Base-by-base conservation (phyloP, 169 alveolate species). In the Plasmodium vinckei region DNA sequence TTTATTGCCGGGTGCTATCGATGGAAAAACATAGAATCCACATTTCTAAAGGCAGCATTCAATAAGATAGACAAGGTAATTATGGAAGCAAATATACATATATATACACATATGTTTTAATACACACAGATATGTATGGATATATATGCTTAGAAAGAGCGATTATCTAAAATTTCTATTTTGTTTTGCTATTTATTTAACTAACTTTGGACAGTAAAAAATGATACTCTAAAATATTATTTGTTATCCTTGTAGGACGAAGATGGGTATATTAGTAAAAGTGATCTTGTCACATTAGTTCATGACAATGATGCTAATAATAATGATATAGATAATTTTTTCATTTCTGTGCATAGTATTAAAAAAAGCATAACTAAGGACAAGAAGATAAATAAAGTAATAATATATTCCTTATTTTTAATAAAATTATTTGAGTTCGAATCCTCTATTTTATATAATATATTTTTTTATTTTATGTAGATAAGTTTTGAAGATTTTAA, bases 51-150 rank as follows among this genome's bases (percentile, higher is more conserved):
- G 53, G 90, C 90, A 33, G 90, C 90, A 49, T 82, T 82, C 75
- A 82, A 82, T n/a, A 82, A 82, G 54, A 82, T 82, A 59, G 90
- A 82, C 61, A 82, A 82, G 90, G 90, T 82, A 56, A 10, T n/a
- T 39, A 44, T n/a, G 53, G 39, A 5, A 79, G 15, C 19, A 23
- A 49, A 47, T 12, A 39, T 53, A 64, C 19, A 9, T 42, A 47
- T 72, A 56, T 51, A 42, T 9, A 17, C 47, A 21, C 47, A 63
- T 9, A n/a, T 69, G 27, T 51, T 33, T 27, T 33, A 33, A 33
- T 33, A 7, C 42, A 33, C 42, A 33, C 42, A 33, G 4, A 33
- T 33, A 4, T 33, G 42, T 33, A 4, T 33, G 42, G 3, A 33
- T 33, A 33, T 33, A 3, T 33, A 33, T 33, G 42, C 42, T 33